Conservation (phyloP, 352 stramenopile species). For the Phytophthora citrophthora region DNA sequence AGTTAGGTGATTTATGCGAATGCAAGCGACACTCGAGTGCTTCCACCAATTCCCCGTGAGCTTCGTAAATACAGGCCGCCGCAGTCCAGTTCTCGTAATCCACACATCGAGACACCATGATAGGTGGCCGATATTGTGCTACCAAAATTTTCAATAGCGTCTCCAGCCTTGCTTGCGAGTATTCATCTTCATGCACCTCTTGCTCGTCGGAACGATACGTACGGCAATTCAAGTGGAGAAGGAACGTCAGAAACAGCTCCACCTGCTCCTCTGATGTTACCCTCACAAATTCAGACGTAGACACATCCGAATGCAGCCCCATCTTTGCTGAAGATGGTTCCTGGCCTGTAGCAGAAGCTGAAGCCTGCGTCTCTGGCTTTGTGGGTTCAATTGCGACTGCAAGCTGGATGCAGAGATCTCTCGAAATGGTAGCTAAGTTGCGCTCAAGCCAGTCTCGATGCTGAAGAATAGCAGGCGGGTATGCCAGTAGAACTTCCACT, state of each 20-base stretch:
- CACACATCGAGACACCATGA: conserved; percentile 79
- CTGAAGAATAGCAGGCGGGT: conserved; percentile 52
- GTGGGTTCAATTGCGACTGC: conserved; percentile 55
- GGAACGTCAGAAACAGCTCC: conserved; percentile 77
- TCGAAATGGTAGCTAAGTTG: conserved; percentile 50
- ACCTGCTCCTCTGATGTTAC: conserved; percentile 58
- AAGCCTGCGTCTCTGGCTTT: conserved; percentile 1
- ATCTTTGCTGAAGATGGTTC: conserved; percentile 11
- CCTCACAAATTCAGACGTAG: conserved; percentile 54
- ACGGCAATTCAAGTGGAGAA: conserved; percentile 63
- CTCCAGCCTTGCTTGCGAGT: conserved; percentile 65
- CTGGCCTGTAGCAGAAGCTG: neutral
- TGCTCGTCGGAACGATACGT: conserved; percentile 2
- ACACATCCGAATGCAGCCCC: conserved; percentile 40
- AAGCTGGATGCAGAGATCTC: conserved; percentile 42
- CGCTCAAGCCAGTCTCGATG: conserved; percentile 81
- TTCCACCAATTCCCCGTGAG: conserved; percentile 80
- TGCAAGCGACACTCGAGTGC: conserved; percentile 85
- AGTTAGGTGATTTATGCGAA: conserved; percentile 52
- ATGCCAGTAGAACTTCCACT: conserved; percentile 57
- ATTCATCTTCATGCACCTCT: conserved; percentile 16
- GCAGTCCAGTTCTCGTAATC: conserved; percentile 87
- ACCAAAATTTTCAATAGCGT: conserved; percentile 57
- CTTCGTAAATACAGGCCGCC: conserved; percentile 80
- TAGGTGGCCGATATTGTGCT: conserved; percentile 73